phyloP scores from a whole-genome alignment of 306 rosid species.

The Cucurbita maxima region DNA sequence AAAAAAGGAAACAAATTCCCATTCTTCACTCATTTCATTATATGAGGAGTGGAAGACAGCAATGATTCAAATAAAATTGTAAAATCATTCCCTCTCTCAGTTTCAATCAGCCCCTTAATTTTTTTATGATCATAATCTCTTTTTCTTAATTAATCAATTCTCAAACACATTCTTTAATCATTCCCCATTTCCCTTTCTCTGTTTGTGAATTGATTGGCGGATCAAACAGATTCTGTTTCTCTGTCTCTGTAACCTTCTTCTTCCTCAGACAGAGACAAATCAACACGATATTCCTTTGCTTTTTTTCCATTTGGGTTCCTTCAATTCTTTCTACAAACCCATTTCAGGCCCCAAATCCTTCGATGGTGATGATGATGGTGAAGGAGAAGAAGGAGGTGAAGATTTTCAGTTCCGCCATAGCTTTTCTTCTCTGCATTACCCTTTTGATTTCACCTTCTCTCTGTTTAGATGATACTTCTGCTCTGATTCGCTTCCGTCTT shows the following conservation, averaged over 20 bases:
- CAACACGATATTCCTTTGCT: not conserved
- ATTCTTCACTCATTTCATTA: not conserved
- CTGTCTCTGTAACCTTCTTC: slow-evolving; percentile 5
- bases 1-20: not conserved
- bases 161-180: not conserved
- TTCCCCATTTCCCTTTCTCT: not conserved
- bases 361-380: not conserved
- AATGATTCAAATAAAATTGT: not conserved
- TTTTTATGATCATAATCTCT: not conserved
- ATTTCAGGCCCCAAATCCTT: not conserved
- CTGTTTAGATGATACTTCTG: slow-evolving; percentile 38
- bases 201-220: not conserved
- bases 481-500: slow-evolving; percentile 52
- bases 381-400: not conserved
- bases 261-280: not conserved
- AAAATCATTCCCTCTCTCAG: slow-evolving; percentile 3
- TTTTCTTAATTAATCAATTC: not conserved
- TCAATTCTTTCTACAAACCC: not conserved
- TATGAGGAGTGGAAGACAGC: slow-evolving; percentile 8
- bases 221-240: slow-evolving; percentile 5
- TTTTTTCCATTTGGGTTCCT: not conserved
- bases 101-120: not conserved
- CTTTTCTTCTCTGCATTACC: not conserved
- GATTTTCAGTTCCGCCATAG: not conserved
- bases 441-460: not conserved